These are phyloP conservation scores for Aureobasidium sp. DNA, from an alignment of 2,329 filamentous ascomycete species.

Conservation along the genomic window DNA sequence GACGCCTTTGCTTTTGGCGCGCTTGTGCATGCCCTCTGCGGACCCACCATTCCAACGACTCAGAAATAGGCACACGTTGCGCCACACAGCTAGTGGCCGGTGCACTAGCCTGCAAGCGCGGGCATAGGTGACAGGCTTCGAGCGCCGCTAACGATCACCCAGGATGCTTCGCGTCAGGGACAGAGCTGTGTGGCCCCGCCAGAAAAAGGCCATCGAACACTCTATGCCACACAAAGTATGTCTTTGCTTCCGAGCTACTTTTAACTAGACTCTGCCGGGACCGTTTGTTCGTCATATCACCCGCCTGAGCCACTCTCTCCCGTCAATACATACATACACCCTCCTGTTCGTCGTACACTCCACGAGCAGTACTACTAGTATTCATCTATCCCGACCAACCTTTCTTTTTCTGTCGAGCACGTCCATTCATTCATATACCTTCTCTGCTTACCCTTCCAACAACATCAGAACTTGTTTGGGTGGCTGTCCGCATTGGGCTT, in stretches of 20 bases:
- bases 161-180: constrained; percentile 12
- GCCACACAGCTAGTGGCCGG: constrained; percentile 8
- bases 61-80: constrained; percentile 14
- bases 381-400: constrained; percentile 1
- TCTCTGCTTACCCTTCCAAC: not conserved
- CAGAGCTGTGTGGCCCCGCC: constrained; percentile 10
- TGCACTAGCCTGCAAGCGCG: constrained; percentile 11
- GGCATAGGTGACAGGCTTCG: constrained; percentile 12
- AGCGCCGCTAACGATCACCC: constrained; percentile 8
- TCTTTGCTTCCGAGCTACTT: constrained; percentile 13
- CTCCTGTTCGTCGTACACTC: constrained; percentile 8
- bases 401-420: not conserved
- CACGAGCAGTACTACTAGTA: not conserved
- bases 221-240: constrained; percentile 13
- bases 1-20: constrained; percentile 10
- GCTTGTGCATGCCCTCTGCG: constrained; percentile 12
- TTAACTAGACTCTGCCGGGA: constrained; percentile 11
- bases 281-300: constrained; percentile 13
- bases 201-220: constrained; percentile 11
- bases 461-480: not conserved
- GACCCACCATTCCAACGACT: constrained; percentile 13
- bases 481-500: not conserved
- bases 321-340: constrained; percentile 12
- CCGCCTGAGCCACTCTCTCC: constrained; percentile 11
- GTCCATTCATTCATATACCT: constrained; percentile 13